Percentiles rank a stretch among this genome's conserved stretches.
These are phyloP conservation scores for Mortierella sp. DNA, from an alignment of 371 early-diverging fungal species.

Conservation along the genomic window DNA sequence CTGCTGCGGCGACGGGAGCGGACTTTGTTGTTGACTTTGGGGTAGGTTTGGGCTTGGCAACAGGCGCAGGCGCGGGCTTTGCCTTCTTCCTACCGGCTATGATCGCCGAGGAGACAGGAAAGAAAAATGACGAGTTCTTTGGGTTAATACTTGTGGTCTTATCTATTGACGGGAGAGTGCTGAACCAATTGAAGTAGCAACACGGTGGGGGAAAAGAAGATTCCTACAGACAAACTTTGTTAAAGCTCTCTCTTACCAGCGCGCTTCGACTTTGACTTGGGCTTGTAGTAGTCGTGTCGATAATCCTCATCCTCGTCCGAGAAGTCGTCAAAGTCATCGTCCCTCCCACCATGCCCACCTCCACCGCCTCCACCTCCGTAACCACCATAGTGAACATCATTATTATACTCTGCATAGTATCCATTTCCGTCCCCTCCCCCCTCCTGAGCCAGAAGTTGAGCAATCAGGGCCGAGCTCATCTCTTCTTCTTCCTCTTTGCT, in stretches of 20 bases:
- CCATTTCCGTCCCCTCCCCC: slow-evolving; percentile 59
- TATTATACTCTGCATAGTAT: slow-evolving; percentile 78
- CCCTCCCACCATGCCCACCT: slow-evolving; percentile 42
- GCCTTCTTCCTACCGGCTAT: background rate
- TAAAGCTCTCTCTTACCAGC: slow-evolving; percentile 18
- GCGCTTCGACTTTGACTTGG: slow-evolving; percentile 48
- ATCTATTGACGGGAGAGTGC: background rate
- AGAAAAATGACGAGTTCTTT: background rate
- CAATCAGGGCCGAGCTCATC: slow-evolving; percentile 85
- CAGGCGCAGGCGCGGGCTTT: slow-evolving; percentile 9
- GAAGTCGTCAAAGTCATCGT: slow-evolving; percentile 54
- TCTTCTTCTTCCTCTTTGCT: slow-evolving; percentile 83
- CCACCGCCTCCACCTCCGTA: slow-evolving; percentile 59
- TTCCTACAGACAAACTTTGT: background rate
- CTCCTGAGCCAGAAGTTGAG: slow-evolving; percentile 82
- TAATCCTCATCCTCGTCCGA: slow-evolving; percentile 68
- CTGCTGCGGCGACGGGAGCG: background rate
- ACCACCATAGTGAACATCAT: slow-evolving; percentile 58
- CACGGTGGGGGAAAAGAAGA: background rate
- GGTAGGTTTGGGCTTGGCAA: slow-evolving; percentile 10
- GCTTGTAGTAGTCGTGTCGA: slow-evolving; percentile 42
- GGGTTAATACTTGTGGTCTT: slow-evolving; percentile 3
- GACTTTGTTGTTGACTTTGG: slow-evolving; percentile 5
- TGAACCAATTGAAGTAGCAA: background rate
- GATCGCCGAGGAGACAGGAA: background rate